A percentile compares a stretch with the other conserved stretches of the same genome.
Conservation (phyloP, 768 basidiomycete genomes). For the Cystofilobasidium ferigula region DNA sequence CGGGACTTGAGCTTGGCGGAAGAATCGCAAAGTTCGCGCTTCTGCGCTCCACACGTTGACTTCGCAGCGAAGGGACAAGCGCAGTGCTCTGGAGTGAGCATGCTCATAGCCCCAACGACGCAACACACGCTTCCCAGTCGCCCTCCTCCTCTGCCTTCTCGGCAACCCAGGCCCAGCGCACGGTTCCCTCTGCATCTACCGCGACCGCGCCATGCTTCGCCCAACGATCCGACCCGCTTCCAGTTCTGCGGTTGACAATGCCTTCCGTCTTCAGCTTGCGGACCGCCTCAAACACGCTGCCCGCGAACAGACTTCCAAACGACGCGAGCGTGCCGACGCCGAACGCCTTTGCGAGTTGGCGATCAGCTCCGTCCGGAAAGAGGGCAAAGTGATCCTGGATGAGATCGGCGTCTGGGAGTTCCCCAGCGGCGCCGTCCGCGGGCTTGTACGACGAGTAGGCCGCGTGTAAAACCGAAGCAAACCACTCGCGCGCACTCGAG, state of each 20-base stretch:
- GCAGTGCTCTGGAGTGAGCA: no score
- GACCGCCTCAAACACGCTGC: background rate
- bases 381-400: constrained; percentile 21
- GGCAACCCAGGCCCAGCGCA: constrained; percentile 15
- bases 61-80: no score
- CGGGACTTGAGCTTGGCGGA: no score
- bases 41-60: background rate
- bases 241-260: constrained; percentile 22
- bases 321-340: constrained; percentile 17
- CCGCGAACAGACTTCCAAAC: background rate
- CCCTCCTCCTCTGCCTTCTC: constrained; percentile 20
- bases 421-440: background rate
- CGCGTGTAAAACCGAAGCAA: constrained; percentile 16
- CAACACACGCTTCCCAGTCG: constrained; percentile 14
- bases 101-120: background rate
- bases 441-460: constrained; percentile 12
- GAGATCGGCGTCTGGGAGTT: constrained; percentile 5
- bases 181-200: constrained; percentile 8
- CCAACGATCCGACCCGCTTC: constrained; percentile 20
- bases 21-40: no score
- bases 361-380: constrained; percentile 16
- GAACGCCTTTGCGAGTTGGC: constrained; percentile 8
- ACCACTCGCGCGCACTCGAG: constrained; percentile 18
- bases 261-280: constrained; percentile 15
- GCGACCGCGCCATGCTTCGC: constrained; percentile 15